phyloP scores from a whole-genome alignment of 140 eudicot species.

The Cichorium intybus region DNA sequence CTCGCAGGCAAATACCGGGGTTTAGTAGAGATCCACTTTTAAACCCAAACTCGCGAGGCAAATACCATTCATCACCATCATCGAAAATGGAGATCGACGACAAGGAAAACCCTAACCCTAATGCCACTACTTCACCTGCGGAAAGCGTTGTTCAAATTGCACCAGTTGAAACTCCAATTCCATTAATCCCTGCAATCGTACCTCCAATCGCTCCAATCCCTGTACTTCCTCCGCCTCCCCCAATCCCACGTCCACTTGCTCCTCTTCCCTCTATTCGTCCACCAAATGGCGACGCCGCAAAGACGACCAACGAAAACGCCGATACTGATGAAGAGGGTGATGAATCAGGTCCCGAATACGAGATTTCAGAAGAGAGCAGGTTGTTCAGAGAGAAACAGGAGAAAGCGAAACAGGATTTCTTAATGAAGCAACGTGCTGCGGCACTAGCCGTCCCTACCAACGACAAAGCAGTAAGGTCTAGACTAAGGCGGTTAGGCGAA shows the following conservation, averaged over 20 bases:
- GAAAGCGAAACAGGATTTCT: constrained; percentile 70
- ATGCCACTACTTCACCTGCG: constrained; percentile 24
- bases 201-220: constrained; percentile 32
- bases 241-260: constrained; percentile 25
- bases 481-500: constrained; percentile 74
- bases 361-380: constrained; percentile 88
- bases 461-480: constrained; percentile 74
- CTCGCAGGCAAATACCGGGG: too few species aligned
- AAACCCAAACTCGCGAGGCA: too few species aligned
- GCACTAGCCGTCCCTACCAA: constrained; percentile 95
- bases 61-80: not conserved
- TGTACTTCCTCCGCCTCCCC: not conserved
- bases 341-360: constrained; percentile 51
- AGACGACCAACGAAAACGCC: not conserved
- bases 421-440: constrained; percentile 85
- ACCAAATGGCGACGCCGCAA: constrained; percentile 23
- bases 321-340: constrained; percentile 24
- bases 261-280: constrained; percentile 30
- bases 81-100: constrained; percentile 33
- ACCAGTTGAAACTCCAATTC: constrained; percentile 23
- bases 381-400: constrained; percentile 71
- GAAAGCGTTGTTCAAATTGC: not conserved
- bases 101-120: constrained; percentile 34
- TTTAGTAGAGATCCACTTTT: too few species aligned
- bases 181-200: constrained; percentile 8